Base-by-base conservation (phyloP, 805 yeast species). In the Millerago galiae region DNA sequence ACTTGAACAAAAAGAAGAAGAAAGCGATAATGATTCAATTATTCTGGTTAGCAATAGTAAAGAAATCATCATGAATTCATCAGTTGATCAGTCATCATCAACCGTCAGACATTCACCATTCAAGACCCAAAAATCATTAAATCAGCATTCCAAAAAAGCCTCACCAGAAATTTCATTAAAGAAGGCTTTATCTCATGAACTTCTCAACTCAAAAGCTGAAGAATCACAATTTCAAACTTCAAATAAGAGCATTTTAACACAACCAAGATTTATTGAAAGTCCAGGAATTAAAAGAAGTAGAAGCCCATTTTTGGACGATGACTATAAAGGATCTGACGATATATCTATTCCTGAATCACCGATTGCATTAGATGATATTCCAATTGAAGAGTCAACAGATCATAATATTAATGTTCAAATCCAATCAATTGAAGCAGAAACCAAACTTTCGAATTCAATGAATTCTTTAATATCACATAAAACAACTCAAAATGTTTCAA, bases 341-440 rank as follows among this genome's bases (percentile, higher is more conserved):
- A 48, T 54, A 14, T 18, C 38, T 8, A 13, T 11, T 43, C 4
- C 38, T 11, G 47, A 37, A 9, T 33, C 31, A 4, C 14, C 43
- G 1, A 38, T 48, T 18, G 47, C 40, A 0, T 35, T 48, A 3
- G 49, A 51, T 35, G 61, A 56, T 34, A 51, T 26, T 10, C 61
- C 61, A n/a, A 47, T 56, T 14, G 61, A 54, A 42, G 61, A 56
- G 28, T 55, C 60, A 16, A 57, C 60, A 3, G 58, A 54, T 38
- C 58, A 57, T 37, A 54, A 53, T 36, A 54, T 56, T 24, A 37
- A 43, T 7, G 3, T 43, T 18, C 38, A 21, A 4, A 10, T 26
- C 10, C 5, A 26, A 26, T n/a, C 43, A 26, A 30, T 35, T 5
- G 16, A 26, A 8, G 11, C 12, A 10, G 37, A 25, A 13, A 21